These are phyloP conservation scores for Chernovozyma aurita DNA, from an alignment of 1,139 yeast genomes.

Conservation along the genomic window DNA sequence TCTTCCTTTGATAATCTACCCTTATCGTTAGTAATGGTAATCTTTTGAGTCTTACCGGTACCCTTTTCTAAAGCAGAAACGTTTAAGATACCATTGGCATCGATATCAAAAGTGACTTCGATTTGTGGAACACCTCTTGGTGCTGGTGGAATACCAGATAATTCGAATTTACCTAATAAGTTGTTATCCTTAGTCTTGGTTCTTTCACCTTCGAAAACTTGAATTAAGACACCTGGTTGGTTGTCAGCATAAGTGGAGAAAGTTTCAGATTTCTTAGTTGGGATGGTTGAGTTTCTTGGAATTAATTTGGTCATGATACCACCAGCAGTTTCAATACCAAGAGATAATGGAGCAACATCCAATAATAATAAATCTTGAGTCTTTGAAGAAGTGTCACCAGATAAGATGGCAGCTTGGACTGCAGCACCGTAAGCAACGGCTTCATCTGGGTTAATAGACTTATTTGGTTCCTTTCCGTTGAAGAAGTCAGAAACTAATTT, in stretches of 20 bases:
- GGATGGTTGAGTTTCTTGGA: slow-evolving; percentile 95
- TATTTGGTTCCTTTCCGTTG: slow-evolving; percentile 45
- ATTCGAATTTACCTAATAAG: slow-evolving; percentile 91
- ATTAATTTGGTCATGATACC: slow-evolving; percentile 97
- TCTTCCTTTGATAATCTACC: slow-evolving; percentile 51
- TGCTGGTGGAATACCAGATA: slow-evolving; percentile 94
- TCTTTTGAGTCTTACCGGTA: slow-evolving; percentile 66
- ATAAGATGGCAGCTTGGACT: slow-evolving; percentile 89
- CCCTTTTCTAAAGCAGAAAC: slow-evolving; percentile 95
- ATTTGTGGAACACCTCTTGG: slow-evolving; percentile 98
- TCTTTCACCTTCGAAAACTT: slow-evolving; percentile 97
- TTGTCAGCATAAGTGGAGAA: slow-evolving; percentile 97
- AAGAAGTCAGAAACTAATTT: slow-evolving; percentile 37
- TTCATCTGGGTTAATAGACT: slow-evolving; percentile 52
- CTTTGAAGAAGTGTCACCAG: slow-evolving; percentile 96
- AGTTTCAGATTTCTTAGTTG: slow-evolving; percentile 94
- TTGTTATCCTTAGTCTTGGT: slow-evolving; percentile 94
- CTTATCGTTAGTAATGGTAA: slow-evolving; percentile 48
- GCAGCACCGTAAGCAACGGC: slow-evolving; percentile 77
- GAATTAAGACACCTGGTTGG: slow-evolving; percentile 95
- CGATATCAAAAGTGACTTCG: slow-evolving; percentile 91
- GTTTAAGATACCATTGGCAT: slow-evolving; percentile 93
- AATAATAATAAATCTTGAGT: slow-evolving; percentile 95
- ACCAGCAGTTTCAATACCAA: slow-evolving; percentile 99
- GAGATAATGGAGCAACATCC: slow-evolving; percentile 97